These are phyloP conservation scores for Neospora caninum DNA, from an alignment of 169 alveolate species.

Conservation along the genomic window DNA sequence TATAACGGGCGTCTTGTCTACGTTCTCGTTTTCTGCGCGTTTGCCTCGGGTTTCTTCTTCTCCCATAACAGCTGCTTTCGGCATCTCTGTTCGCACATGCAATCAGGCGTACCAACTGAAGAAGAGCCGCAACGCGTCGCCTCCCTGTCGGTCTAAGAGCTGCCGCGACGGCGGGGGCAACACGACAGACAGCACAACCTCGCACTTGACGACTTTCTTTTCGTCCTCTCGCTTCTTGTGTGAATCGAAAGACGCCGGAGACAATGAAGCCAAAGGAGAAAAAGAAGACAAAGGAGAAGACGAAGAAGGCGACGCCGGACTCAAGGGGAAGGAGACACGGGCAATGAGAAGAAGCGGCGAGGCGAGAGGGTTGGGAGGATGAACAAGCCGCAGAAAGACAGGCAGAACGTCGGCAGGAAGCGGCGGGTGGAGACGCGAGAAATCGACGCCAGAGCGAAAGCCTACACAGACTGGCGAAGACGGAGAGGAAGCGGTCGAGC, in stretches of 20 bases:
- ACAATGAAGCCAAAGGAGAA: neutral
- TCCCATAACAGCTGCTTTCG: neutral
- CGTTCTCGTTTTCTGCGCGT: neutral
- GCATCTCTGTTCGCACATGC: neutral
- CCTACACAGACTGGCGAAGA: neutral
- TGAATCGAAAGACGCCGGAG: neutral
- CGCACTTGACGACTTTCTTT: neutral
- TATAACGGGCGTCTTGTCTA: neutral
- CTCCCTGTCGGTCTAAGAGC: neutral
- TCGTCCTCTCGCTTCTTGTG: neutral
- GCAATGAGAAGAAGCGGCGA: neutral
- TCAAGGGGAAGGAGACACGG: neutral
- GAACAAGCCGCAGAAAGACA: neutral
- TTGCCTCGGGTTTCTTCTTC: neutral
- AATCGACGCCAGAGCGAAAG: neutral
- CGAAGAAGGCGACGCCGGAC: neutral
- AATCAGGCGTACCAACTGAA: neutral
- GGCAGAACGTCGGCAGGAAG: neutral
- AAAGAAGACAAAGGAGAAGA: neutral
- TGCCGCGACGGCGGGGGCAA: neutral
- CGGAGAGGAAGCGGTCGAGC: neutral
- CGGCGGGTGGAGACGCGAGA: neutral
- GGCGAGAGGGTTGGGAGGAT: neutral
- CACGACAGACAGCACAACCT: neutral
- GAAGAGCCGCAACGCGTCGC: neutral